Percentiles rank a stretch among this genome's conserved stretches.
These are phyloP conservation scores for Trifolium pratense DNA, from an alignment of 306 rosid species.

Conservation along the genomic window DNA sequence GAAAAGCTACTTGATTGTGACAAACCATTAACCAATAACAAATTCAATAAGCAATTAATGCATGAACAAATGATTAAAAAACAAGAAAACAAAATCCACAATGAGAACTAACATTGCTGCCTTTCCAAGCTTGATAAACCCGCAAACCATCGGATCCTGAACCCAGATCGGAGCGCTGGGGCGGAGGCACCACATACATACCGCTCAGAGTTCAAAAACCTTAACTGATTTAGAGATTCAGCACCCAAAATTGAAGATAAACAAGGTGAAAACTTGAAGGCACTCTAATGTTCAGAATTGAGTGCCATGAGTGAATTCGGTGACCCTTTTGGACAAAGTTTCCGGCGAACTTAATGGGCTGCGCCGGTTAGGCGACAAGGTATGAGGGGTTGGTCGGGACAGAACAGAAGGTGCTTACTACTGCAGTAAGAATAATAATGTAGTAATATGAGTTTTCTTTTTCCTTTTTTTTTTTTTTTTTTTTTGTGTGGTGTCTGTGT, in stretches of 20 bases:
- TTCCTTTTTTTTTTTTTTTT: background rate
- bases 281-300: constrained; percentile 36
- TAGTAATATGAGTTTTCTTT: constrained; percentile 22
- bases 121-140: constrained; percentile 92
- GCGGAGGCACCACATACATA: constrained; percentile 97
- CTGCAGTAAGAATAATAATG: constrained; percentile 21
- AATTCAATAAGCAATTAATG: constrained; percentile 11
- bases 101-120: constrained; percentile 77
- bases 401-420: constrained; percentile 17
- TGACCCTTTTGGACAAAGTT: constrained; percentile 31
- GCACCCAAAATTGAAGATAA: background rate
- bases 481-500: constrained; percentile 4
- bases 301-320: constrained; percentile 35
- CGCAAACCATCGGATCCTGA: constrained; percentile 78
- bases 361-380: constrained; percentile 43
- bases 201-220: constrained; percentile 32
- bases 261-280: constrained; percentile 43
- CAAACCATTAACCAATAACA: background rate
- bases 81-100: constrained; percentile 8
- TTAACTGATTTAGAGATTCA: constrained; percentile 17
- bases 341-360: constrained; percentile 46
- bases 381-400: constrained; percentile 40
- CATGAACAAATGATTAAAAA: too few species aligned
- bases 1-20: constrained; percentile 16
- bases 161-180: constrained; percentile 80